Evolutionary conservation across 305 asterid species (phyloP).

Genomic region (Fraxinus baroniana): DNA sequence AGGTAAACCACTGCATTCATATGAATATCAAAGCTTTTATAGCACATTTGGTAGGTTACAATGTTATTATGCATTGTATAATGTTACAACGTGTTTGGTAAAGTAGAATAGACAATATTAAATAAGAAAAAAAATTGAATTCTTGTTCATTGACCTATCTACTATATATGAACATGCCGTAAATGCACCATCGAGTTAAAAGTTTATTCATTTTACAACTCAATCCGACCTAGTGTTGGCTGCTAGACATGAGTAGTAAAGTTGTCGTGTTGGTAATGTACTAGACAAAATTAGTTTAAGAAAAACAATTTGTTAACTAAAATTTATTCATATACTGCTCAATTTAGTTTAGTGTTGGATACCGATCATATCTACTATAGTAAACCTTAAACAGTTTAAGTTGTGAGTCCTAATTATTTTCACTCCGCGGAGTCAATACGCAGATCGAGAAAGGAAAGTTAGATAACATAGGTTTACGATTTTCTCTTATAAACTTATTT

Average conservation of each 20-base stretch:
- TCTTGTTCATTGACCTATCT: neutral
- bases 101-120: neutral
- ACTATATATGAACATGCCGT: neutral
- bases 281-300: neutral
- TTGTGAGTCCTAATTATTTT: neutral
- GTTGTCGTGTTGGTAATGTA: neutral
- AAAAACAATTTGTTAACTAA: neutral
- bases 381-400: no score
- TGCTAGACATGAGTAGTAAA: neutral
- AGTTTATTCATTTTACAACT: neutral
- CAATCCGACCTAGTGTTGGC: neutral
- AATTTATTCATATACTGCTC: neutral
- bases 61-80: neutral
- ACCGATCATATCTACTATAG: neutral
- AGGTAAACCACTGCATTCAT: slow-evolving; percentile 32
- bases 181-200: neutral
- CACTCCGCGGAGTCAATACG: accelerated
- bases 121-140: neutral
- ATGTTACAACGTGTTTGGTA: neutral
- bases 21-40: neutral
- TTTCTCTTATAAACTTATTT: no score
- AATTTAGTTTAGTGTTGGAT: neutral
- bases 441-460: neutral
- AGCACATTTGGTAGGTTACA: neutral
- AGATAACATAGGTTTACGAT: no score